Base-by-base conservation (phyloP, 345 rosid species). In the Populus tremula region DNA sequence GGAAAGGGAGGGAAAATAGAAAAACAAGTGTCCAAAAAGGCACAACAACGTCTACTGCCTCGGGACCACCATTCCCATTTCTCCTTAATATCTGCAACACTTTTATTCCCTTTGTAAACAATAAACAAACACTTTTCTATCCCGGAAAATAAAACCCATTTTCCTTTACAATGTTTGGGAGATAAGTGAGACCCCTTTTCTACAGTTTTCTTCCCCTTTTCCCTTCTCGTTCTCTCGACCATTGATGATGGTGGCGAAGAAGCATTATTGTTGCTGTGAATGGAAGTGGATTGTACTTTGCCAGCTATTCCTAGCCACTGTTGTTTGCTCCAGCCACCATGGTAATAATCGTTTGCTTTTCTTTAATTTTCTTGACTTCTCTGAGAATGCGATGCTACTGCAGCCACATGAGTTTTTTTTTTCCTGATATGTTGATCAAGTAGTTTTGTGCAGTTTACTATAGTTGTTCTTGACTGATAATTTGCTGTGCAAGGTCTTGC, bases 291-390 rank as follows among this genome's bases (percentile, higher is more conserved):
- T 79, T 53, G 71, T 76, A 25, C 79, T 88, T 27, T 78, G 33
- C 73, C 78, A 69, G 78, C 86, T 88, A 25, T 84, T 84, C 50
- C 84, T 87, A 50, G 41, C 88, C 31, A 76, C 83, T 74, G 73
- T 69, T 70, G 94, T 87, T 85, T 78, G 63, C 88, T 88, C 91
- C 89, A 86, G 85, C 38, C 70, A 77, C 54, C 87, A 86, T 65
- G 93, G 95, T 93, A 87, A 77, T 38, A 59, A n/a, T 59, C 64
- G 12, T 1, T 10, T 23, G 70, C 47, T 41, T 63, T 14, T 10
- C 21, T n/a, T 75, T 47, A 12, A 17, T 31, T 27, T 53, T 68
- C 7, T 66, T 31, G 16, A 8, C 64, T 25, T 74, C 27, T 59
- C 63, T 59, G 63, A n/a, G 63, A 59, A 59, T 50, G 11, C 36